Percentiles rank a stretch among this genome's conserved stretches.
Evolutionary conservation across 2,329 filamentous ascomycete genomes (phyloP).

Genomic region (Cordyceps farinosa): DNA sequence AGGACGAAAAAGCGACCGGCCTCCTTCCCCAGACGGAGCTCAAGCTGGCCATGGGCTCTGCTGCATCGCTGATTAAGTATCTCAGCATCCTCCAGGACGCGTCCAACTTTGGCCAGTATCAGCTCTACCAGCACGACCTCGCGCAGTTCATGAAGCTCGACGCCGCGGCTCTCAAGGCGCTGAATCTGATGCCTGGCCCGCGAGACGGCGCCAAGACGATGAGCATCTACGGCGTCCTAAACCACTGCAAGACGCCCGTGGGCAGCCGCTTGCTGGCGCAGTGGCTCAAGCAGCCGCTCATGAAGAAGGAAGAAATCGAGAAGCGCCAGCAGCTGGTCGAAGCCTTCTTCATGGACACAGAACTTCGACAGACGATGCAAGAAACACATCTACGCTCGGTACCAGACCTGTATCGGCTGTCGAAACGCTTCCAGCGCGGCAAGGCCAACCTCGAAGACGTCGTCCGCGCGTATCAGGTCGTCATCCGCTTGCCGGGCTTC

Average conservation of each 20-base stretch:
- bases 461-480: slow-evolving; percentile 89
- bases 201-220: slow-evolving; percentile 95
- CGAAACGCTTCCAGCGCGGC: slow-evolving; percentile 91
- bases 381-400: slow-evolving; percentile 92
- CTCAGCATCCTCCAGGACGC: slow-evolving; percentile 84
- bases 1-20: slow-evolving; percentile 75
- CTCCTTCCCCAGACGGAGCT: slow-evolving; percentile 85
- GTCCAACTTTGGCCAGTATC: slow-evolving; percentile 95
- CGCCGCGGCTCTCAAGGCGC: slow-evolving; percentile 84
- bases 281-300: slow-evolving; percentile 96
- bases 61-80: slow-evolving; percentile 91
- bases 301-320: slow-evolving; percentile 86
- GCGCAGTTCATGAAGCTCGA: slow-evolving; percentile 98
- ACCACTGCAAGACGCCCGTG: slow-evolving; percentile 95
- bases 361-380: slow-evolving; percentile 91
- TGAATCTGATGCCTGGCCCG: slow-evolving; percentile 95
- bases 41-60: slow-evolving; percentile 93
- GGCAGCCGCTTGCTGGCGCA: slow-evolving; percentile 87
- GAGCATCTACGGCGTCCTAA: slow-evolving; percentile 90
- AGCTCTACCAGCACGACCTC: slow-evolving; percentile 94
- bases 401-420: slow-evolving; percentile 87
- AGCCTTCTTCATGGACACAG: slow-evolving; percentile 88
- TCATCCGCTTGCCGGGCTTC: slow-evolving; percentile 87
- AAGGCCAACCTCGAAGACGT: slow-evolving; percentile 93
- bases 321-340: slow-evolving; percentile 91